Evolutionary conservation across 2,329 filamentous ascomycete genomes (phyloP).

Genomic region (Talaromyces sp.): DNA sequence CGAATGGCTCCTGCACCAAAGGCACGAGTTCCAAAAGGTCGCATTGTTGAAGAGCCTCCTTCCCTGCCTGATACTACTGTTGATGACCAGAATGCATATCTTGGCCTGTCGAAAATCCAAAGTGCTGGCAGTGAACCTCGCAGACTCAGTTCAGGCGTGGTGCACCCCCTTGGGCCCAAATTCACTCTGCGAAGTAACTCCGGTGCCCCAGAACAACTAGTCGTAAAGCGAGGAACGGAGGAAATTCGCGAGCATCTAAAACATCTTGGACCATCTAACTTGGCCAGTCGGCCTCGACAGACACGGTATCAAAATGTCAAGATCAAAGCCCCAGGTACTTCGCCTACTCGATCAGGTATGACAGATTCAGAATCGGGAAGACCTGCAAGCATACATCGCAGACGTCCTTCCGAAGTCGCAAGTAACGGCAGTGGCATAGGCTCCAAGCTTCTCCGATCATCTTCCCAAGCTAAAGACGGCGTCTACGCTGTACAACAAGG

Average conservation of each 20-base stretch:
- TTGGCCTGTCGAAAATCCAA: slow-evolving; percentile 24
- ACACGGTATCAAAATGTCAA: slow-evolving; percentile 63
- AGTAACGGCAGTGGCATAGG: slow-evolving; percentile 1
- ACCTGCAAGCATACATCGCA: slow-evolving; percentile 45
- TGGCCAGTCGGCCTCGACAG: slow-evolving; percentile 57
- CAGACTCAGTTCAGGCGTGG: slow-evolving; percentile 26
- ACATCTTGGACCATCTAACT: slow-evolving; percentile 63
- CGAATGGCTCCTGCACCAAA: slow-evolving; percentile 82
- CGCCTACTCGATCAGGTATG: slow-evolving; percentile 34
- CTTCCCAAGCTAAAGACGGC: slow-evolving; percentile 12
- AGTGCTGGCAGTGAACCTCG: slow-evolving; percentile 19
- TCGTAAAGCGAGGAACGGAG: slow-evolving; percentile 51
- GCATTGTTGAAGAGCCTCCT: slow-evolving; percentile 50
- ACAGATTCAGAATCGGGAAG: slow-evolving; percentile 36
- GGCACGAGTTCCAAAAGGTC: slow-evolving; percentile 61
- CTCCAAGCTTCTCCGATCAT: slow-evolving; percentile 4
- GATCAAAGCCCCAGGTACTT: slow-evolving; percentile 57
- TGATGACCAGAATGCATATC: slow-evolving; percentile 44
- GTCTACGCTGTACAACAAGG: slow-evolving; percentile 32
- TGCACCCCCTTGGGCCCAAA: slow-evolving; percentile 36
- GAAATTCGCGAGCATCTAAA: slow-evolving; percentile 60
- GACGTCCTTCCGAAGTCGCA: slow-evolving; percentile 54
- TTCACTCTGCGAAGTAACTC: slow-evolving; percentile 40
- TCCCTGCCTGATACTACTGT: slow-evolving; percentile 30
- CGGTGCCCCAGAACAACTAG: slow-evolving; percentile 28